Conservation (phyloP, 441 rosid genomes). For the Gossypium aridum region DNA sequence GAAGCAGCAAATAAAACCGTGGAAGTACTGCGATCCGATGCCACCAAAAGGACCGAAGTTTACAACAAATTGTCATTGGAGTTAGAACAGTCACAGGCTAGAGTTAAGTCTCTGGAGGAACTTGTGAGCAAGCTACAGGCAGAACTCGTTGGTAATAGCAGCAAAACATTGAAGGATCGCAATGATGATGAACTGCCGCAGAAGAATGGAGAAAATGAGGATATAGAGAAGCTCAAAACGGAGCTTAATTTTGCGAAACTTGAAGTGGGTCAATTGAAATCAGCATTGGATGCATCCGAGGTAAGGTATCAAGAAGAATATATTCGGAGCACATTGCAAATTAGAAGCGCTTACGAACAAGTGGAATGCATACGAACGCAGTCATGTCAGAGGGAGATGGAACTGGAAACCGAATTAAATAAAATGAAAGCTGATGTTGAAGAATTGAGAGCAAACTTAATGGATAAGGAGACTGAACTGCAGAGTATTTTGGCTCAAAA, state of each 20-base stretch:
- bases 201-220: slow-evolving; percentile 29
- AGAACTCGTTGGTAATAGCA: slow-evolving; percentile 21
- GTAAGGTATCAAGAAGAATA: slow-evolving; percentile 77
- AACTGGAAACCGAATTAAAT: slow-evolving; percentile 39
- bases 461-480: slow-evolving; percentile 51
- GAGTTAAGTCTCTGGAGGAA: slow-evolving; percentile 53
- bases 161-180: slow-evolving; percentile 8
- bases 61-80: slow-evolving; percentile 44
- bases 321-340: slow-evolving; percentile 76
- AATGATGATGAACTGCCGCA: slow-evolving; percentile 7
- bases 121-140: slow-evolving; percentile 52
- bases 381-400: slow-evolving; percentile 38
- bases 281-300: slow-evolving; percentile 71
- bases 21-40: slow-evolving; percentile 54
- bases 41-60: slow-evolving; percentile 54
- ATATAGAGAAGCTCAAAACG: slow-evolving; percentile 40
- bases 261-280: slow-evolving; percentile 58
- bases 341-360: slow-evolving; percentile 74
- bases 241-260: slow-evolving; percentile 45
- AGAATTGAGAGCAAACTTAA: slow-evolving; percentile 35
- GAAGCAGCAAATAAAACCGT: slow-evolving; percentile 59
- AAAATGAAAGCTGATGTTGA: slow-evolving; percentile 31
- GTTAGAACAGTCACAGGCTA: slow-evolving; percentile 62
- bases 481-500: slow-evolving; percentile 35
- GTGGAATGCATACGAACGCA: slow-evolving; percentile 46